Base-by-base conservation (phyloP, 1,284 basidiomycete species). In the Cryptococcus sp. region DNA sequence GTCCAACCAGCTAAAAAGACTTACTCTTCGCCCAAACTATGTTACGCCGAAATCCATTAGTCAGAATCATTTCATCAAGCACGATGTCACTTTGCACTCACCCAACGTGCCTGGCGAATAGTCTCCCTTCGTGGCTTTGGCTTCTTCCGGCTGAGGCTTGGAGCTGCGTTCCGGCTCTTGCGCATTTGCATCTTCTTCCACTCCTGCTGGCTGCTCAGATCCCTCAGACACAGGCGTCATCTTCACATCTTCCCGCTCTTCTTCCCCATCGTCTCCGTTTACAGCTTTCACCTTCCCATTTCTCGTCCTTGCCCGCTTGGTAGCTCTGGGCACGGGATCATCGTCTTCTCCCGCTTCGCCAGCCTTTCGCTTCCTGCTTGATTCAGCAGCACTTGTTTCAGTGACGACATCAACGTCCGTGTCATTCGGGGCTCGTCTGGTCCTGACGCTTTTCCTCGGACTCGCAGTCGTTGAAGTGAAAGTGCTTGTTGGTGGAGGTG, bases 11-110 rank as follows among this genome's bases (percentile, higher is more conserved):
- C 29, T 34, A 13, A 34, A 34, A 7, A 41, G 29, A 52, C 65
- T 48, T 39, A 68, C 70, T 10, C 52, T 75, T 76, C 1, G 72
- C 75, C 76, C 77, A 78, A 10, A 78, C 77, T 73, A 53, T 11
- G 47, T 50, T 13, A 41, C 10, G 29, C 19, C n/a, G 5, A 7
- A 7, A 17, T n/a, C n/a, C n/a, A 16, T 7, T 3, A 52, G 54
- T 66, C 54, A 65, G 63, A 48, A 43, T 3, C 13, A 43, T 15
- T 29, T 10, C 16, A 23, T 23, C 23, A 7, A 7, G 34, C 41
- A 23, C 1, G 17, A 13, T 25, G 17, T 5, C 10, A 29, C 29
- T 11, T 34, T 16, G 1, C 10, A 63, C 74, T 62, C 46, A 78
- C 76, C 76, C 8, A 74, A 55, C 16, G 73, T 73, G n/a, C 72